Evolutionary conservation across 169 alveolate genomes (phyloP), one percentile per base, ranked within the genome.

Genomic region (Eimeria falciformis): DNA sequence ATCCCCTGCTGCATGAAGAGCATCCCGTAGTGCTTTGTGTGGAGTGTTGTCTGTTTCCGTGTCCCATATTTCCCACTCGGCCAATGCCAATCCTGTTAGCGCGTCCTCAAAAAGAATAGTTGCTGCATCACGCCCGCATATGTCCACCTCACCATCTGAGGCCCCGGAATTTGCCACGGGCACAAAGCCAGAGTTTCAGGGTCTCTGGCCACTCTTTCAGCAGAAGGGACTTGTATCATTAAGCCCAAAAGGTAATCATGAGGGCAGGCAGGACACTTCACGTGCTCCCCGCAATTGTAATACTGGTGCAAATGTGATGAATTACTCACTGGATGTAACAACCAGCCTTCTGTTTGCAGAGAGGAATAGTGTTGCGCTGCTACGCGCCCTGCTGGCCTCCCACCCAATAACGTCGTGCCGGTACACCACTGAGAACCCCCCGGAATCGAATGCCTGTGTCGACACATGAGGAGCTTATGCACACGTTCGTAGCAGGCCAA

Each of bases 31-130:
- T 9, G 29, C 12, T 68, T 17, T 46, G 47, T 68, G 79, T 4
- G 79, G 79, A 6, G 79, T 5, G 4, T 27, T n/a, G 50, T 29
- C 47, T n/a, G 47, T n/a, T 46, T 25, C 79, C n/a, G 17, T 58
- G 21, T 68, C 79, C 79, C 79, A 68, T 6, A 68, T 17, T 29
- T 68, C 79, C 79, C 79, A 68, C 79, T 68, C 79, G 46, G 79
- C 79, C 12, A 68, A 17, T 6, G 18, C n/a, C 18, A 25, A 29
- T 5, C 79, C 79, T 17, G 79, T n/a, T 25, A 68, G 12, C 23
- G 37, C 6, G 47, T 68, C 79, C 47, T 68, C 79, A 29, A 68
- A 68, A 9, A 68, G 14, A 68, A 68, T 29, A n/a, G 33, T 62
- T 62, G 73, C 73, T 62, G 73, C 73, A 3, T n/a, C 73, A 62